Conservation (phyloP, 2,329 filamentous ascomycete genomes). For the Epicoccum nigrum region DNA sequence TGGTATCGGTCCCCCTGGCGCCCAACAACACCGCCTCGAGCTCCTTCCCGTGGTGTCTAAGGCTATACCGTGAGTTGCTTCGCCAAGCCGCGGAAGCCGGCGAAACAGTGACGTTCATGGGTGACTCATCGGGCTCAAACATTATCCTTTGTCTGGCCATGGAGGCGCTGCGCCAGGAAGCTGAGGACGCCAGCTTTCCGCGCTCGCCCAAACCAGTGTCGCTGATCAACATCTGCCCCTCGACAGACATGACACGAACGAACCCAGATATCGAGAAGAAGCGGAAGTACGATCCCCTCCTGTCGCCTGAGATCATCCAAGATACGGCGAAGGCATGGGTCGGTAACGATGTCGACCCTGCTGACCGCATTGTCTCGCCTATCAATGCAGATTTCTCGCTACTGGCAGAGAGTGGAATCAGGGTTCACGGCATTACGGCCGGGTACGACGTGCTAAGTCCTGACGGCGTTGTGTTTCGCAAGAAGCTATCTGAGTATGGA, state of each 20-base stretch:
- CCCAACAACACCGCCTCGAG: slow-evolving; percentile 58
- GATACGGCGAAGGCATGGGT: slow-evolving; percentile 52
- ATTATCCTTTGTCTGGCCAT: slow-evolving; percentile 54
- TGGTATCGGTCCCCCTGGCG: slow-evolving; percentile 62
- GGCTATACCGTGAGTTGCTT: slow-evolving; percentile 54
- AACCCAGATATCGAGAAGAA: slow-evolving; percentile 54
- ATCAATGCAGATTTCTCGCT: slow-evolving; percentile 54
- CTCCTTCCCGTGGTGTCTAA: slow-evolving; percentile 56
- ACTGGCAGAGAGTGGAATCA: slow-evolving; percentile 48
- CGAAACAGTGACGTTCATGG: slow-evolving; percentile 57
- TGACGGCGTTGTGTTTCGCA: slow-evolving; percentile 57
- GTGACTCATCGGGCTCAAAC: slow-evolving; percentile 64
- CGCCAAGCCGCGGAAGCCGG: slow-evolving; percentile 40
- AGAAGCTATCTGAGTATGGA: slow-evolving; percentile 50
- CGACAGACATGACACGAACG: slow-evolving; percentile 55
- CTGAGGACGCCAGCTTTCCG: slow-evolving; percentile 4
- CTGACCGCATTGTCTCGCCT: slow-evolving; percentile 58
- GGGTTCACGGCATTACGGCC: slow-evolving; percentile 60
- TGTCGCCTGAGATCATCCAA: slow-evolving; percentile 52
- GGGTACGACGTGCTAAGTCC: slow-evolving; percentile 61
- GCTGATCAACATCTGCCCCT: slow-evolving; percentile 56
- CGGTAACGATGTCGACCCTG: slow-evolving; percentile 46
- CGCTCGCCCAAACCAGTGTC: slow-evolving; percentile 39
- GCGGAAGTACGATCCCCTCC: slow-evolving; percentile 54
- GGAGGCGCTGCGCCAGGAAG: slow-evolving; percentile 47